Percentiles rank a stretch among this genome's conserved stretches.
These are phyloP conservation scores for Pulveroboletus sp. DNA, from an alignment of 768 basidiomycete genomes.

Conservation along the genomic window DNA sequence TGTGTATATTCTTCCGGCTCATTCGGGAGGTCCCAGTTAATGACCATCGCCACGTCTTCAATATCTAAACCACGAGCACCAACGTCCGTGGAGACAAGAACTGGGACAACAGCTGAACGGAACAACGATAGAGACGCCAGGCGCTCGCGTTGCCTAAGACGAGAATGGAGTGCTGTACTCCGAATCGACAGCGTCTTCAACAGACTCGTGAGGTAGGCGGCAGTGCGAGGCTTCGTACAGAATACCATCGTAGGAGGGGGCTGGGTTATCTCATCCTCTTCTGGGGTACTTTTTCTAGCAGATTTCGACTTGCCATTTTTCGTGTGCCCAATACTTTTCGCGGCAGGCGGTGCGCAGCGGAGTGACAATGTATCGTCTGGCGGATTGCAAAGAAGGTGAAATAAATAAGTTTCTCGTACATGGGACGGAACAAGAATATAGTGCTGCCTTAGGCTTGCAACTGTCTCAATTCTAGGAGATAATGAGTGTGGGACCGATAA, in stretches of 20 bases:
- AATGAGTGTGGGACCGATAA: not conserved
- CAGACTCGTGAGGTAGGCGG: constrained; percentile 81
- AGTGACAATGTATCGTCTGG: constrained; percentile 73
- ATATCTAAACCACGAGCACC: constrained; percentile 95
- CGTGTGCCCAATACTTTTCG: not conserved
- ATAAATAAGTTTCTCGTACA: constrained; percentile 89
- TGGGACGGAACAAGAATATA: constrained; percentile 94
- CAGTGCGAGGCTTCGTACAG: constrained; percentile 79
- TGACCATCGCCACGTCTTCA: constrained; percentile 91
- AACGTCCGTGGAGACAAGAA: constrained; percentile 93
- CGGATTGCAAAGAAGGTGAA: constrained; percentile 84
- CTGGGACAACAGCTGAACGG: constrained; percentile 81
- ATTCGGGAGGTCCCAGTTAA: constrained; percentile 95
- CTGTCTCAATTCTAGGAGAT: constrained; percentile 74
- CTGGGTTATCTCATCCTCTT: constrained; percentile 56
- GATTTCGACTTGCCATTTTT: constrained; percentile 36
- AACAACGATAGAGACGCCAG: constrained; percentile 83
- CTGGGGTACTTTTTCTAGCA: constrained; percentile 30
- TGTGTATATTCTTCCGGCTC: constrained; percentile 95
- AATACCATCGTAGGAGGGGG: constrained; percentile 98
- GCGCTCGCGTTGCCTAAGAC: constrained; percentile 89
- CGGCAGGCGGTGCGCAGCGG: constrained; percentile 59
- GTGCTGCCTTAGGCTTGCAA: constrained; percentile 80
- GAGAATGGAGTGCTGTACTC: constrained; percentile 88
- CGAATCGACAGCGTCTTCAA: constrained; percentile 79